Percentiles rank a stretch among this genome's conserved stretches.
Conservation (phyloP, 2,329 filamentous ascomycete genomes). For the Setomelanomma holmii region DNA sequence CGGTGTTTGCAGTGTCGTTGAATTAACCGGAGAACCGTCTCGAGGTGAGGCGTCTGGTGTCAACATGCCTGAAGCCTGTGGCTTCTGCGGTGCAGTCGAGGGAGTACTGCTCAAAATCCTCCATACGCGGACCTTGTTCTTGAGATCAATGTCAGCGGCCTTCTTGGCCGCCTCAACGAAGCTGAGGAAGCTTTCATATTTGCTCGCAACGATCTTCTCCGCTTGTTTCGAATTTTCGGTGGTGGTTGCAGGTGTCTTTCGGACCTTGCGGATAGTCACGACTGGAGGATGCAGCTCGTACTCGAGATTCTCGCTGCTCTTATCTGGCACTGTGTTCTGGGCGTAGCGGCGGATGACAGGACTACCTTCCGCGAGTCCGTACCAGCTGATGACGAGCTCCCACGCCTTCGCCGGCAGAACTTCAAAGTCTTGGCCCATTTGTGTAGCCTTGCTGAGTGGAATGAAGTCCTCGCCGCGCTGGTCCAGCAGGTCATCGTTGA, state of each 20-base stretch:
- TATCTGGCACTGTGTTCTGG: slow-evolving; percentile 74
- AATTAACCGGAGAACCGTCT: slow-evolving; percentile 48
- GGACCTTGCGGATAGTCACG: slow-evolving; percentile 83
- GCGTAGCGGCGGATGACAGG: slow-evolving; percentile 76
- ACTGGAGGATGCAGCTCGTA: slow-evolving; percentile 87
- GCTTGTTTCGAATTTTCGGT: slow-evolving; percentile 69
- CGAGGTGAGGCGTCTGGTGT: slow-evolving; percentile 56
- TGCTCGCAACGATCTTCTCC: slow-evolving; percentile 72
- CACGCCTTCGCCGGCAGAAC: slow-evolving; percentile 81
- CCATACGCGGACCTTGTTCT: slow-evolving; percentile 81
- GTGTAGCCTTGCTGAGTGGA: slow-evolving; percentile 72
- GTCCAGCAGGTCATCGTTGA: slow-evolving; percentile 37
- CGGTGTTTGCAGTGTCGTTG: slow-evolving; percentile 46
- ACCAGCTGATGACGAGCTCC: slow-evolving; percentile 82
- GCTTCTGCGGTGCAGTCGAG: slow-evolving; percentile 37
- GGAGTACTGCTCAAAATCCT: slow-evolving; percentile 61
- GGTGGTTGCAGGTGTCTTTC: slow-evolving; percentile 64
- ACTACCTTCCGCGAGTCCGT: slow-evolving; percentile 75
- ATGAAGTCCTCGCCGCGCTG: slow-evolving; percentile 65
- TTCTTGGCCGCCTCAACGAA: slow-evolving; percentile 79
- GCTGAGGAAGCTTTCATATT: slow-evolving; percentile 71
- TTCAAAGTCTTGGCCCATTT: slow-evolving; percentile 73
- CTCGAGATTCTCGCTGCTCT: slow-evolving; percentile 67
- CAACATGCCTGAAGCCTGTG: slow-evolving; percentile 48
- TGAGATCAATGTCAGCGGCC: slow-evolving; percentile 69